Conservation (phyloP, 164 flowering plant species). For the Vitis rotundifolia region DNA sequence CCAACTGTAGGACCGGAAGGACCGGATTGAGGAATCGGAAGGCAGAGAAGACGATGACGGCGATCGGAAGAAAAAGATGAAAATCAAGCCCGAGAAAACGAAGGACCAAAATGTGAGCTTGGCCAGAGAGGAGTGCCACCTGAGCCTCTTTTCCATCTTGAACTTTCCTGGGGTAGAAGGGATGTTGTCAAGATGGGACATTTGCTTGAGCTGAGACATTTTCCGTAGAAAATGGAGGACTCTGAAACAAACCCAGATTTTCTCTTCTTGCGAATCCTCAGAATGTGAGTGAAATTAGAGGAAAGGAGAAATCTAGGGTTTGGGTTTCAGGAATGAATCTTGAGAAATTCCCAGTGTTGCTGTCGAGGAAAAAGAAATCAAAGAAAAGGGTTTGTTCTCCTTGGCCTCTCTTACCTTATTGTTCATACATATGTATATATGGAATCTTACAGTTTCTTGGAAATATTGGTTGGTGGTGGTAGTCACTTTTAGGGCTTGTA, state of each 20-base stretch:
- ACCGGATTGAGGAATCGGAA: constrained; percentile 57
- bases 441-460: neutral
- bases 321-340: constrained; percentile 15
- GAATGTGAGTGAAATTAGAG: neutral
- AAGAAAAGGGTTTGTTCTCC: neutral
- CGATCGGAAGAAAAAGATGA: constrained; percentile 65
- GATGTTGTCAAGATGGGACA: constrained; percentile 58
- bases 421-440: neutral
- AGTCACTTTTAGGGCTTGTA: no score
- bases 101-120: constrained; percentile 75
- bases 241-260: constrained; percentile 12
- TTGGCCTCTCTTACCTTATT: no score
- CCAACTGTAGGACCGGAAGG: constrained; percentile 44
- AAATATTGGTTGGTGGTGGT: no score
- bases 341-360: constrained; percentile 1
- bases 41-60: constrained; percentile 34
- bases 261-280: neutral
- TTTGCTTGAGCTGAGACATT: constrained; percentile 53
- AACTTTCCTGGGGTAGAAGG: constrained; percentile 95
- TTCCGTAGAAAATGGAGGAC: constrained; percentile 2
- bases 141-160: constrained; percentile 77
- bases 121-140: constrained; percentile 58
- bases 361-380: constrained; percentile 5
- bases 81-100: constrained; percentile 52
- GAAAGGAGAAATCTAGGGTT: neutral